Base-by-base conservation (phyloP, 805 yeast species). In the Wickerhamiella vanderwaltii region DNA sequence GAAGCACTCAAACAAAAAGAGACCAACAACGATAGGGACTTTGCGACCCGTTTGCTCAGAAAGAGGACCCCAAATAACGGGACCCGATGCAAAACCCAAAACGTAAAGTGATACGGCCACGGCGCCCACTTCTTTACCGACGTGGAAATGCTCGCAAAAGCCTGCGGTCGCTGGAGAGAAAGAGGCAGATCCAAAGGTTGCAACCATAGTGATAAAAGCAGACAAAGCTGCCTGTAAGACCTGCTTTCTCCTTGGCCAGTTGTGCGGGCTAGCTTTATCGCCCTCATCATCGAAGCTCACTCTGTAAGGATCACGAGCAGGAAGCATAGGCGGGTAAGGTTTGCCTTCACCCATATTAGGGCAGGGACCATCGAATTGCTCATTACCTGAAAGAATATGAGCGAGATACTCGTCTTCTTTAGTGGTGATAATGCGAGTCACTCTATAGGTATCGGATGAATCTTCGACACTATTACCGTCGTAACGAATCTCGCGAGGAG, bases 61-160 rank as follows among this genome's bases (percentile, higher is more conserved):
- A 9, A 72, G 48, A 2, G 80, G 80, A 1, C 79, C 83, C 69
- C 76, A 73, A 9, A 77, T 48, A 56, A 76, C 61, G 3, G 83
- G 82, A 0, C 86, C 87, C 12, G 73, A 59, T 1, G 81, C 82
- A 51, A 76, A 71, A 0, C 86, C 87, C 39, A 77, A 55, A 9
- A 78, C 72, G 49, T 71, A 79, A 11, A 78, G 58, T 0, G 84
- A 66, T 1, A 78, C 69, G 9, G 72, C 67, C 33, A 79, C 59
- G 13, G 71, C 59, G 3, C 77, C 68, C n/a, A 77, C 87, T 7
- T 75, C 81, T 5, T 54, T 47, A 30, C 81, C 77, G 36, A 87
- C 75, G 45, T 71, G 71, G 59, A 60, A 87, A 30, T 68, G 60
- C 35, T 38, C 17, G 19, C 13, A 11, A 9, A 30, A 19, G 3